Base-by-base conservation (phyloP, 352 stramenopile genomes). In the Globisporangium carolinianum region DNA sequence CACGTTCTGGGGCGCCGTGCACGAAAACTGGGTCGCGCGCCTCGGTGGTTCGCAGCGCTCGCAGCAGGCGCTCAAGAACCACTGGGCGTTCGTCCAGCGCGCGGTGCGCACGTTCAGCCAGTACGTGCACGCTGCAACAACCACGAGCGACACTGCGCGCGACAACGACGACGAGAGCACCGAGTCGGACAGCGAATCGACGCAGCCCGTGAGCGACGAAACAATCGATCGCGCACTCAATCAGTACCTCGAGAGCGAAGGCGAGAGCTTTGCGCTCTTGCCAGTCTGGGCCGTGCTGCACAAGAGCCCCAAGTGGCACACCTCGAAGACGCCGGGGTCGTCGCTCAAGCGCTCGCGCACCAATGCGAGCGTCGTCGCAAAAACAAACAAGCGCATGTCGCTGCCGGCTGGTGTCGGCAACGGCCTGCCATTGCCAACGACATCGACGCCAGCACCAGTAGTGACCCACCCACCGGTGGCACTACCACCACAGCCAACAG, bases 11-110 rank as follows among this genome's bases (percentile, higher is more conserved):
- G 47, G 57, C 47, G 32, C 53, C 4, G 59, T 65, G 32, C 57
- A 65, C 59, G 59, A 49, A 8, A 36, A 35, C 5, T 65, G 59
- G 59, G 9, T 43, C 38, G 15, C 15, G 47, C 18, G 35, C 3
- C 15, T 32, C 38, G 32, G 43, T 38, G 47, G 59, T 18, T 57
- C 59, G 18, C 52, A 39, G 59, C 59, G 59, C 9, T 60, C 59
- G 14, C 38, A 60, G 59, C 57, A 65, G 53, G 59, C 59, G 52
- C 47, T 65, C 46, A 65, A 65, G 52, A 65, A 56, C 47, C 59
- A 57, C 52, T 65, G 59, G 59, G 36, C 47, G 17, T 52, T 47
- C 42, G 38, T 65, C 37, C 57, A 56, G 47, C 52, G 48, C 53
- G 57, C 47, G 11, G 53, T 60, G 53, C 59, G 57, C 52, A 55